These are phyloP conservation scores for Alternaria ventricosa DNA, from an alignment of 2,329 filamentous ascomycete genomes.

Conservation along the genomic window DNA sequence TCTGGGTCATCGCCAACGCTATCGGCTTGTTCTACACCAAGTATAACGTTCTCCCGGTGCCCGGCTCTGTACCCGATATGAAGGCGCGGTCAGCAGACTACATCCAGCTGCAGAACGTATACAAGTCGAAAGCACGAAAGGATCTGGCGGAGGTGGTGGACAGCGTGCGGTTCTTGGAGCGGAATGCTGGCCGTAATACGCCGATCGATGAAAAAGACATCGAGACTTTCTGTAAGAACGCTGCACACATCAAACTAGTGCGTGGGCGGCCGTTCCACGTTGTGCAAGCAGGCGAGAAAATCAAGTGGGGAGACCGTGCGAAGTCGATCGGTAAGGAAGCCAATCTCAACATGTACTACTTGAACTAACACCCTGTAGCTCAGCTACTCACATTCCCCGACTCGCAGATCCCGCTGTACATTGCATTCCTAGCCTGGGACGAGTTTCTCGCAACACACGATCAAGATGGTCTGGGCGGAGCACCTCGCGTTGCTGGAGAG, in stretches of 20 bases:
- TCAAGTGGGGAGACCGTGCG: slow-evolving; percentile 57
- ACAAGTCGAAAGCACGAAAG: slow-evolving; percentile 83
- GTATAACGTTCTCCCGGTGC: slow-evolving; percentile 77
- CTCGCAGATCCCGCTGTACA: slow-evolving; percentile 56
- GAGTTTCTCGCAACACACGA: slow-evolving; percentile 52
- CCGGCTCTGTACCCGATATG: slow-evolving; percentile 93
- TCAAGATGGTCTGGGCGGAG: slow-evolving; percentile 41
- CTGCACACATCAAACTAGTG: slow-evolving; percentile 88
- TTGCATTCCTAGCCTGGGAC: slow-evolving; percentile 61
- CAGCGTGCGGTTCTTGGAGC: slow-evolving; percentile 65
- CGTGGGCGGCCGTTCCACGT: slow-evolving; percentile 65
- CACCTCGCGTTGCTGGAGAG: slow-evolving; percentile 47
- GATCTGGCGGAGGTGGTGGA: slow-evolving; percentile 78
- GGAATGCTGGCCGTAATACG: slow-evolving; percentile 54
- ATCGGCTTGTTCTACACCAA: slow-evolving; percentile 77
- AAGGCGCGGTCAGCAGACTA: slow-evolving; percentile 93
- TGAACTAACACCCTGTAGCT: slow-evolving; percentile 31
- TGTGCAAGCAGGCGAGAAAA: slow-evolving; percentile 51
- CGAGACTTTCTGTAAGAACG: slow-evolving; percentile 94
- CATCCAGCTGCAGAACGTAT: slow-evolving; percentile 87
- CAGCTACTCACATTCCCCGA: slow-evolving; percentile 52
- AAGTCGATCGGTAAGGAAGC: slow-evolving; percentile 59
- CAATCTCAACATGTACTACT: not conserved
- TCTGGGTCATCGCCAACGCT: slow-evolving; percentile 89
- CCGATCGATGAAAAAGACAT: slow-evolving; percentile 74